Conservation (phyloP, 768 basidiomycete species). For the Obba rivulosa region DNA sequence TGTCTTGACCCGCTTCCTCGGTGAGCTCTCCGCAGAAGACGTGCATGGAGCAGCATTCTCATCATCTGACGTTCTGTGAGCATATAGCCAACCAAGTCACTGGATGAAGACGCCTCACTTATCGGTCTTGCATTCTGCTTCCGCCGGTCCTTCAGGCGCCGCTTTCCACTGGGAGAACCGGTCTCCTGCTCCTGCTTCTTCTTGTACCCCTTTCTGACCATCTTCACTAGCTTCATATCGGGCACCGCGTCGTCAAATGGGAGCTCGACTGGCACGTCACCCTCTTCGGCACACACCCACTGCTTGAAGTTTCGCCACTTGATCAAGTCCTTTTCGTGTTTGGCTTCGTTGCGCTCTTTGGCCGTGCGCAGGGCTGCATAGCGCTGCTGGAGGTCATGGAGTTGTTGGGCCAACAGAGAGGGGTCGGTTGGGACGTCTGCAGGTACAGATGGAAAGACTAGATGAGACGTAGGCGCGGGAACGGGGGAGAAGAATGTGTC, state of each 20-base stretch:
- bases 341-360: slow-evolving; percentile 39
- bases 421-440: background rate
- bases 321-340: slow-evolving; percentile 43
- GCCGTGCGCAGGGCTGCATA: slow-evolving; percentile 42
- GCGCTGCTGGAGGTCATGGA: slow-evolving; percentile 25
- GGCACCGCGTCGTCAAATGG: slow-evolving; percentile 1
- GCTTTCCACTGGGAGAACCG: too few relatives aligned
- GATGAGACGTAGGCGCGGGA: background rate
- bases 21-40: background rate
- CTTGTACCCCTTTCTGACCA: slow-evolving; percentile 6
- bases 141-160: too few relatives aligned
- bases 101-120: background rate
- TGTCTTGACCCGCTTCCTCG: too few relatives aligned
- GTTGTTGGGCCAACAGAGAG: slow-evolving; percentile 21
- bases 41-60: background rate
- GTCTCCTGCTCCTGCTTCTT: background rate
- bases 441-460: background rate
- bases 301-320: slow-evolving; percentile 28
- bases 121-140: too few relatives aligned
- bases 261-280: background rate
- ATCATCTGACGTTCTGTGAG: background rate
- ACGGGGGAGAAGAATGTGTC: background rate
- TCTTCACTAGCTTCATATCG: slow-evolving; percentile 1
- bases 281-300: slow-evolving; percentile 23
- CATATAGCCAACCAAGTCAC: background rate